Evolutionary conservation across 2,329 filamentous ascomycete genomes (phyloP).

Genomic region (Talaromyces islandicus): DNA sequence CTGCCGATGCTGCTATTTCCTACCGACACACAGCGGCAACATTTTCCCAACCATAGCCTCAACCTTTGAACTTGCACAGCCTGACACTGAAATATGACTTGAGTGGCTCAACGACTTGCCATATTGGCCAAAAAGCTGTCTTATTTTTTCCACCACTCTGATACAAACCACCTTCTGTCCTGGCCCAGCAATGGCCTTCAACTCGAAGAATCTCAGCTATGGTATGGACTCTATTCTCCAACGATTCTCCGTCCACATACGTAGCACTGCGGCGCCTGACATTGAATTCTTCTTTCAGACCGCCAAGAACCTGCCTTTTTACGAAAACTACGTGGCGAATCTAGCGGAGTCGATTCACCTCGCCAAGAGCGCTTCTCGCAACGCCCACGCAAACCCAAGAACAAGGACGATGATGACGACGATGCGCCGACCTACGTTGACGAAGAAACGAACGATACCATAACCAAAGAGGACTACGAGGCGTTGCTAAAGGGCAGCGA

Average conservation of each 20-base stretch:
- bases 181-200: conserved; percentile 30
- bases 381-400: conserved; percentile 30
- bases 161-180: not conserved
- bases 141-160: not conserved
- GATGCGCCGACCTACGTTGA: conserved; percentile 41
- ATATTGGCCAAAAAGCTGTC: not conserved
- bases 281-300: conserved; percentile 20
- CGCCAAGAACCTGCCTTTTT: conserved; percentile 39
- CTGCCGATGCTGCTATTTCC: not conserved
- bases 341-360: conserved; percentile 26
- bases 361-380: conserved; percentile 32
- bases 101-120: not conserved
- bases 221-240: conserved; percentile 21
- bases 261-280: conserved; percentile 4
- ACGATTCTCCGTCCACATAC: not conserved
- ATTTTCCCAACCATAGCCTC: not conserved
- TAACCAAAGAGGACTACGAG: conserved; percentile 40
- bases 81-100: not conserved
- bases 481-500: conserved; percentile 25
- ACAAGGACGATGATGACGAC: conserved; percentile 28
- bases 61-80: not conserved
- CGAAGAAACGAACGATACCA: conserved; percentile 38
- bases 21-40: not conserved
- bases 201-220: conserved; percentile 39
- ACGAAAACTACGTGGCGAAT: conserved; percentile 34